These are phyloP conservation scores for Petunia secreta DNA, from an alignment of 257 asterid species.

Conservation along the genomic window DNA sequence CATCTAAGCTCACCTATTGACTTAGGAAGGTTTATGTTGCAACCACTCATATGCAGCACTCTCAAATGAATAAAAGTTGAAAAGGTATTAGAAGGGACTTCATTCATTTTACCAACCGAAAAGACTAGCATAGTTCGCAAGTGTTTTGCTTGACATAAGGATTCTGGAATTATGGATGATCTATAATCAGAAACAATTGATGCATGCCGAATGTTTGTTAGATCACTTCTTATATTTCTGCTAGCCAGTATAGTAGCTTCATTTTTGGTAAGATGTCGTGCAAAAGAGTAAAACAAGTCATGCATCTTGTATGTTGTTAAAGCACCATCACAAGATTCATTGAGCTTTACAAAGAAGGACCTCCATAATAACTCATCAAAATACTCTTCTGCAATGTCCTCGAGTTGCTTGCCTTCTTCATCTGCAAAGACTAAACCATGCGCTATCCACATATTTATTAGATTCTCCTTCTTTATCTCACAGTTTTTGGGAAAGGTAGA, in stretches of 20 bases:
- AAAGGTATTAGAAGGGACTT: slow-evolving; percentile 5
- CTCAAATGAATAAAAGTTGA: slow-evolving; percentile 31
- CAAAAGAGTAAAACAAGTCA: slow-evolving; percentile 32
- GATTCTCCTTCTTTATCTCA: slow-evolving; percentile 34
- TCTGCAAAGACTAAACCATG: slow-evolving; percentile 33
- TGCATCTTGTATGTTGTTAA: slow-evolving; percentile 30
- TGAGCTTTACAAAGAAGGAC: slow-evolving; percentile 30
- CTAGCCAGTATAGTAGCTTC: slow-evolving; percentile 27
- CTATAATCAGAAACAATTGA: slow-evolving; percentile 24
- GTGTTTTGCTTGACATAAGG: slow-evolving; percentile 25
- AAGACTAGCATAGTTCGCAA: slow-evolving; percentile 38
- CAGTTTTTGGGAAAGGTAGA: slow-evolving; percentile 34
- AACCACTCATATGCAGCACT: slow-evolving; percentile 33
- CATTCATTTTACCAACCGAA: slow-evolving; percentile 29
- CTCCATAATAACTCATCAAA: slow-evolving; percentile 36
- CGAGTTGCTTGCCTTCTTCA: slow-evolving; percentile 26
- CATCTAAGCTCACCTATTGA: slow-evolving; percentile 10
- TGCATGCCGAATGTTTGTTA: slow-evolving; percentile 28
- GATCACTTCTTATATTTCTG: neutral
- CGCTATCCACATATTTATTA: slow-evolving; percentile 42
- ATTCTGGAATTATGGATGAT: slow-evolving; percentile 19
- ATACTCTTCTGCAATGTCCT: slow-evolving; percentile 39
- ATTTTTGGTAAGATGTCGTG: slow-evolving; percentile 19
- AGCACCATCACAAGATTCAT: slow-evolving; percentile 21
- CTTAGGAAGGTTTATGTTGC: slow-evolving; percentile 28